Evolutionary conservation across 331 rosid genomes (phyloP).

Genomic region (Arachis monticola): DNA sequence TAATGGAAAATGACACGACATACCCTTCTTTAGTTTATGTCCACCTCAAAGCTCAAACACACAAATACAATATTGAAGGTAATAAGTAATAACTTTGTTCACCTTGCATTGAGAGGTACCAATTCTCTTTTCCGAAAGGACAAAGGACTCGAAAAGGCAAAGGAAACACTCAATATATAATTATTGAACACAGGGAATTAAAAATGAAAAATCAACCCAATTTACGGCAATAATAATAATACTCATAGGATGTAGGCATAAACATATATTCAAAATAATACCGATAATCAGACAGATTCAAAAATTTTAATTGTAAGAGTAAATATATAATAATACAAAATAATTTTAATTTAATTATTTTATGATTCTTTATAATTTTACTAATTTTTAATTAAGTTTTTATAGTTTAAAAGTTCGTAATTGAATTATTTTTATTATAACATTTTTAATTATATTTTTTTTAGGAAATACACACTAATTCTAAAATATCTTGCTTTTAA

Average conservation of each 20-base stretch:
- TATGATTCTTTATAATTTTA: too few relatives aligned
- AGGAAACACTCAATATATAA: background rate
- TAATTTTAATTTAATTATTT: too few relatives aligned
- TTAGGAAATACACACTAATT: too few relatives aligned
- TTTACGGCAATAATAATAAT: background rate
- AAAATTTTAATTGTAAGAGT: too few relatives aligned
- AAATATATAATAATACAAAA: too few relatives aligned
- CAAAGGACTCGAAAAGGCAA: background rate
- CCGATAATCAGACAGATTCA: too few relatives aligned
- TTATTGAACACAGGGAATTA: background rate
- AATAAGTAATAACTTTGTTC: background rate
- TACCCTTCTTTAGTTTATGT: background rate
- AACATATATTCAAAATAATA: background rate
- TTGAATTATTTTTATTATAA: too few relatives aligned
- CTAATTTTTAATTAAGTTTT: too few relatives aligned
- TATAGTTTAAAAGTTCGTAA: too few relatives aligned
- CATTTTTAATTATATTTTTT: too few relatives aligned
- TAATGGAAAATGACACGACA: background rate
- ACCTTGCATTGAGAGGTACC: background rate
- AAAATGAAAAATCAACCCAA: background rate
- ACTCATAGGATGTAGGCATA: background rate
- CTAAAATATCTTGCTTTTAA: too few relatives aligned
- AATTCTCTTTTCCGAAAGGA: slow-evolving; percentile 4
- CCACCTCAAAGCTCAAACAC: background rate
- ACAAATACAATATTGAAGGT: background rate